Conservation (phyloP, 2,329 filamentous ascomycete genomes). For the Alternaria panax region DNA sequence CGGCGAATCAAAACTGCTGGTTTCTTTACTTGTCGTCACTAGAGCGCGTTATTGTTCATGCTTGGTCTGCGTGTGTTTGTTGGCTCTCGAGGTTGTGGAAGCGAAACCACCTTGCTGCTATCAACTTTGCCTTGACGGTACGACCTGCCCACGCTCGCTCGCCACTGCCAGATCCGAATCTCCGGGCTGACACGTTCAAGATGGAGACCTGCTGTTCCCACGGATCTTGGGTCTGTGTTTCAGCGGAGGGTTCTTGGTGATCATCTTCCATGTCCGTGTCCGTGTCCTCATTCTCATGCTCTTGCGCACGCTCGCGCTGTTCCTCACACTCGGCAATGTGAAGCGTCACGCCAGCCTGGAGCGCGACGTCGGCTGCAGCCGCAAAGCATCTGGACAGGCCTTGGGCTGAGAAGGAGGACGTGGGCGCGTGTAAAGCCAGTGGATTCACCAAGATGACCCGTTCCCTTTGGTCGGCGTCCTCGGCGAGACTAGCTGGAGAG, state of each 20-base stretch:
- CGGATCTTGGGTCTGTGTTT: conserved; percentile 31
- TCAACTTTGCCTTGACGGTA: conserved; percentile 53
- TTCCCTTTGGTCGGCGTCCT: conserved; percentile 15
- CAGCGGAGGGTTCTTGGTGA: conserved; percentile 11
- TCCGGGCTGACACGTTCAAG: conserved; percentile 56
- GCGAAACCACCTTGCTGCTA: conserved; percentile 56
- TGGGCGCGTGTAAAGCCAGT: conserved; percentile 69
- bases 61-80: conserved; percentile 10
- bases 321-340: conserved; percentile 52
- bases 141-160: conserved; percentile 58
- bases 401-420: conserved; percentile 78
- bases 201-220: conserved; percentile 59
- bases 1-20: conserved; percentile 16
- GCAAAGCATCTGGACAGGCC: conserved; percentile 71
- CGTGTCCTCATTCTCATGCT: conserved; percentile 65
- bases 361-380: conserved; percentile 67
- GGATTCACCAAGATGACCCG: conserved; percentile 70
- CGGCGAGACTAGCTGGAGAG: conserved; percentile 13
- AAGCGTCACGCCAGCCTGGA: conserved; percentile 44
- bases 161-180: conserved; percentile 41
- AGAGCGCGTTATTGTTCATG: conserved; percentile 10
- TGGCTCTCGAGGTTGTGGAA: conserved; percentile 30
- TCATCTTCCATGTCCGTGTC: conserved; percentile 48
- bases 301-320: conserved; percentile 43
- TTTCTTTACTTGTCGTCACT: conserved; percentile 10